Base-by-base conservation (phyloP, 257 asterid species). In the Perilla frutescens region DNA sequence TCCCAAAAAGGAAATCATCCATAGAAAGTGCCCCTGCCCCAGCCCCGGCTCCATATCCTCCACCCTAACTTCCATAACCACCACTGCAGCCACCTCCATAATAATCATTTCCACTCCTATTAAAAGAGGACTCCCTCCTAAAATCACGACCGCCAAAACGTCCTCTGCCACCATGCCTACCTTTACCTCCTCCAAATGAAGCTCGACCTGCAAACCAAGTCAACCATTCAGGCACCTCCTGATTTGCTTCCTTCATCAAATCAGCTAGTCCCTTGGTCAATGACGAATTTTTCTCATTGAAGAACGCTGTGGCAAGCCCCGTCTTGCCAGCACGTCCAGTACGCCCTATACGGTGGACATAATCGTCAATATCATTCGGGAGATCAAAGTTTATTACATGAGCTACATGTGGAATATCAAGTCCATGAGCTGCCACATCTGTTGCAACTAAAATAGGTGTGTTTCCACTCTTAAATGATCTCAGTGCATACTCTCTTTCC, bases 341-440 rank as follows among this genome's bases (percentile, higher is more conserved):
- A 66, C 97, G 88, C 40, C 97, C 96, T 71, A 91, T 91, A 61
- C 97, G 80, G 77, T 91, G 96, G 53, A 91, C 96, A 75, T 91
- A 91, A 79, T 89, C 97, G 58, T 91, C 96, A 36, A 91, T 84
- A 70, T 91, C 96, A 59, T 88, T 89, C 37, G 93, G 97, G 77
- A 89, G 90, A 80, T 91, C 97, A 53, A 89, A 89, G 80, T 91
- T 91, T 82, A 89, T 76, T 45, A 90, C 96, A 61, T 87, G 96
- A 29, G 96, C 83, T 66, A 90, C 96, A 29, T 84, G 90, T 41
- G 96, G 96, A 58, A 90, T 90, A 77, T 90, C 96, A 40, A 90
- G 96, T 61, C 96, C 96, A 63, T 96, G 92, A 31, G 96, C 96
- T 41, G 96, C 96, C 76, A 90, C 96, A 36, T 88, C 96, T 0